Conservation (phyloP, 306 rosid genomes). For the Quercus bicolor region DNA sequence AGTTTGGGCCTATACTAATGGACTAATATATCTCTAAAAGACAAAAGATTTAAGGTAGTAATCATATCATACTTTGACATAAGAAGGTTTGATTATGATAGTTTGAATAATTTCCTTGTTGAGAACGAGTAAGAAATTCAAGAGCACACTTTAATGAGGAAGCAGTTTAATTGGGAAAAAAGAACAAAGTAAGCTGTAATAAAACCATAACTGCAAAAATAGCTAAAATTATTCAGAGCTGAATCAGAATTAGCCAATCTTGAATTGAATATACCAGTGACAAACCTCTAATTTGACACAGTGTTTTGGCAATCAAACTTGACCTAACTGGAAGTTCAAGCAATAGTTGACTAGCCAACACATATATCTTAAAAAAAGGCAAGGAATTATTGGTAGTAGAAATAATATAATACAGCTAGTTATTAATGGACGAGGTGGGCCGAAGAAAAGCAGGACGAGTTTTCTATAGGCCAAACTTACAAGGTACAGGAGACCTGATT, state of each 20-base stretch:
- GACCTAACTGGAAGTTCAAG: neutral
- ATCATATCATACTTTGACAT: neutral
- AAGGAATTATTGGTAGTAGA: neutral
- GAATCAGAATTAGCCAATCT: neutral
- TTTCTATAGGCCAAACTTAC: neutral
- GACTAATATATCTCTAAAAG: too few relatives aligned
- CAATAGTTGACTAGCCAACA: neutral
- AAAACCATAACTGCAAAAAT: neutral
- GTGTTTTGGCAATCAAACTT: neutral
- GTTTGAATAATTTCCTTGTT: neutral
- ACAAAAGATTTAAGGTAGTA: neutral
- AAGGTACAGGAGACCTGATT: neutral
- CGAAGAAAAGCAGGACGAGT: neutral
- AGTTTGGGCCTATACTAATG: too few relatives aligned
- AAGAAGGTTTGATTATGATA: neutral
- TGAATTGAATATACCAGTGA: neutral
- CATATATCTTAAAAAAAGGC: neutral
- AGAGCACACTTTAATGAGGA: neutral
- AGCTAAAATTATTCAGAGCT: neutral
- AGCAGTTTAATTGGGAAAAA: neutral
- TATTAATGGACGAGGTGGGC: neutral
- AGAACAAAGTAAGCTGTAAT: neutral
- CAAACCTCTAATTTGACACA: neutral
- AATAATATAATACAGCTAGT: neutral
- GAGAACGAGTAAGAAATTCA: neutral